These are phyloP conservation scores for Aegilops speltoides DNA, from an alignment of 176 grass and related monocot genomes.

Conservation along the genomic window DNA sequence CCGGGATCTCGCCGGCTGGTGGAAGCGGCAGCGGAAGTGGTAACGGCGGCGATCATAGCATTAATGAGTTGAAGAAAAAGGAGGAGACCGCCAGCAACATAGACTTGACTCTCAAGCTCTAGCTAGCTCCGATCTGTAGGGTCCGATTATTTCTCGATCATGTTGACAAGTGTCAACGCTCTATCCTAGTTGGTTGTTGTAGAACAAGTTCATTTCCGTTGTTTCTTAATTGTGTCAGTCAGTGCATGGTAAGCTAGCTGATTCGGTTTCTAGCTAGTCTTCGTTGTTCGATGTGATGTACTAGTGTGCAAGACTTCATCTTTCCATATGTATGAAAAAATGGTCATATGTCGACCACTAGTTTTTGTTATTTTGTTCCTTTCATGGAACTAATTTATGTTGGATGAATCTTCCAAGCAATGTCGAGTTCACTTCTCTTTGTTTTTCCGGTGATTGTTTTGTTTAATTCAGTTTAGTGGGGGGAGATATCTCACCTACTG, in stretches of 20 bases:
- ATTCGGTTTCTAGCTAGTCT: too few species aligned
- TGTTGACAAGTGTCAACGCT: neutral
- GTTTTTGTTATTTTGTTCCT: too few species aligned
- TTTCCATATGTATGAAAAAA: too few species aligned
- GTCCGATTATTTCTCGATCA: neutral
- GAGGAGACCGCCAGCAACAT: conserved; percentile 10
- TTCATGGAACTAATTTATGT: too few species aligned
- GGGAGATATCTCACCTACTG: too few species aligned
- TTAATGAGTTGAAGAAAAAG: neutral
- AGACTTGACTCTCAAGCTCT: conserved; percentile 53
- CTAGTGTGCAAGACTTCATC: too few species aligned
- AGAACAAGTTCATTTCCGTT: neutral
- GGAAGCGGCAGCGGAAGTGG: neutral
- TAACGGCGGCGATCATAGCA: neutral
- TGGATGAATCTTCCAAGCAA: too few species aligned
- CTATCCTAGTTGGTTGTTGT: neutral
- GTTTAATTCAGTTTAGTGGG: too few species aligned
- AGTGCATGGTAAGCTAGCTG: neutral
- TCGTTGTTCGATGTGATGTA: too few species aligned
- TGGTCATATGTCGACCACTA: too few species aligned
- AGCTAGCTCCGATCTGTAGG: conserved; percentile 2
- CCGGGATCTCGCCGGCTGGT: neutral
- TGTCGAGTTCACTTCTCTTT: too few species aligned
- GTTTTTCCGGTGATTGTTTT: too few species aligned
- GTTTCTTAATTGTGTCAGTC: neutral